Base-by-base conservation (phyloP, 768 basidiomycete species). In the Jaapia argillacea region DNA sequence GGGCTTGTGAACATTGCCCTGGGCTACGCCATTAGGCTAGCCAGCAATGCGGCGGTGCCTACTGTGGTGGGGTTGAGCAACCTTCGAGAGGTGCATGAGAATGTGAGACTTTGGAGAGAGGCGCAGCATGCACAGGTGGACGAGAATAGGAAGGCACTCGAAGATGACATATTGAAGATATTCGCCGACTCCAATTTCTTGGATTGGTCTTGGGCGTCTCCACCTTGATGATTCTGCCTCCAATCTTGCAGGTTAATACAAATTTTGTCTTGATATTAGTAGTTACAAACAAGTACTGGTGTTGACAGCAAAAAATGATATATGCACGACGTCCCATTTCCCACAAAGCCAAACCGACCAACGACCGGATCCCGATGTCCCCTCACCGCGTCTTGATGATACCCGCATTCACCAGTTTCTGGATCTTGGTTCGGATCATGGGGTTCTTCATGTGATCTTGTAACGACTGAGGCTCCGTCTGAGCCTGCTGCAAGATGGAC, bases 391-490 rank as follows among this genome's bases (percentile, higher is more conserved):
- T 92, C 66, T 74, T 79, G 68, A 97, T 93, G 57, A 97, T 87
- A 45, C 93, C 94, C 23, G 91, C 91, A 45, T 88, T 86, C 55
- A 94, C 70, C 39, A 97, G 71, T 65, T 93, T 93, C 68, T 79
- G 73, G 49, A 96, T 87, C 71, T 93, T 94, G 44, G 70, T 61
- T 33, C 75, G 74, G 24, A 93, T 80, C 25, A 70, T 61, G 5
- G 89, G 83, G 56, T 93, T 96, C 77, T 91, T 90, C 84, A 98
- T 85, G 65, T 99, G 94, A 53, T 96, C 90, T 60, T 88, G 85
- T 46, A 99, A 68, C 20, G 93, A 88, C 36, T 75, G 69, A 4
- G 96, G 94, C 62, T 97, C 81, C 40, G 66, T 55, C 65, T 99
- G 94, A 5, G 91, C 90, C 65, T 98, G 93, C 59, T 93, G 86